phyloP scores from a whole-genome alignment of 2,329 filamentous ascomycete genomes.

The Cercospora zeina region DNA sequence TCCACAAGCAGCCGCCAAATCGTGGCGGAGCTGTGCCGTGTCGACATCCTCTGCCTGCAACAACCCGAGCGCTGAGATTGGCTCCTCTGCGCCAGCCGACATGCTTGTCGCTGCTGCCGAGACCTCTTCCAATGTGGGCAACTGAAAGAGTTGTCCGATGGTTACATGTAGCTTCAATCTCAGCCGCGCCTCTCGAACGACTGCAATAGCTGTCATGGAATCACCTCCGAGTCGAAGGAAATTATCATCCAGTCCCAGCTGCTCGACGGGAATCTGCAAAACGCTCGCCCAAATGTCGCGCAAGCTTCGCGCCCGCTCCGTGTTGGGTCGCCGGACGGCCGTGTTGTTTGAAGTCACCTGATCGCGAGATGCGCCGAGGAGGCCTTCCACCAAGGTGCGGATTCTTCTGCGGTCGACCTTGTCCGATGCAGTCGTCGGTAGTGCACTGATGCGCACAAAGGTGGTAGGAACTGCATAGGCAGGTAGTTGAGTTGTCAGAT shows the following conservation, averaged over 20 bases:
- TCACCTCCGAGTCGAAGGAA: slow-evolving; percentile 53
- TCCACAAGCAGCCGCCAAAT: background rate
- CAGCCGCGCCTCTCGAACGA: background rate
- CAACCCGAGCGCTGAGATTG: background rate
- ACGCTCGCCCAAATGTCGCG: background rate
- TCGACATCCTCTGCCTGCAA: background rate
- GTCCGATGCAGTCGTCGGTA: background rate
- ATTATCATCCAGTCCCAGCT: slow-evolving; percentile 38
- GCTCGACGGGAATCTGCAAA: background rate
- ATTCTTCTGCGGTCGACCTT: background rate
- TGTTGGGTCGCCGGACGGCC: background rate
- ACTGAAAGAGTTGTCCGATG: background rate
- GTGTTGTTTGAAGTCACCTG: background rate
- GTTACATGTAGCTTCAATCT: background rate
- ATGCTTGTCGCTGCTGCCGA: background rate
- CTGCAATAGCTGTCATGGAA: background rate
- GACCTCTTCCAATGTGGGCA: background rate
- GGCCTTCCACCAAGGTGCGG: background rate
- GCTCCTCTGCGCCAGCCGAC: background rate
- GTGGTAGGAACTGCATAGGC: background rate
- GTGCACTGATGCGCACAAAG: background rate
- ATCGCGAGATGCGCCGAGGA: background rate
- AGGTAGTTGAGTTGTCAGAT: background rate
- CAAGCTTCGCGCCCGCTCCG: background rate
- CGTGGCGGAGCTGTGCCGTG: background rate